phyloP scores from a whole-genome alignment of 371 early-diverging fungal genomes.

The Mucor mucedo region DNA sequence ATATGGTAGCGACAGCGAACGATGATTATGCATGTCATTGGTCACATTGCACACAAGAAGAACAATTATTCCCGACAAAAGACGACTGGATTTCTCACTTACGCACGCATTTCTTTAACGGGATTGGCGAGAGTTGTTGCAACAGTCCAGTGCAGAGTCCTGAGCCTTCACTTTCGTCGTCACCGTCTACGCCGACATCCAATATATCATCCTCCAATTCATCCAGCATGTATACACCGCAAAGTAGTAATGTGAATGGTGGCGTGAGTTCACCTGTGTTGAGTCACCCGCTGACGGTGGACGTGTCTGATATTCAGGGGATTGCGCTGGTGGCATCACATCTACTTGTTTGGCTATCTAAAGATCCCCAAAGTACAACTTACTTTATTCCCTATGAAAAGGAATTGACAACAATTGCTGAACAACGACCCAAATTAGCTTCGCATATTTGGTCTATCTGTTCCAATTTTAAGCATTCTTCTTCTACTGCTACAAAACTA shows the following conservation, averaged over 20 bases:
- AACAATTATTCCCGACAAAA: slow-evolving; percentile 12
- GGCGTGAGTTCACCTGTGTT: not conserved
- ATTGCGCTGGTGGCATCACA: slow-evolving; percentile 72
- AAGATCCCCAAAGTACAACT: slow-evolving; percentile 55
- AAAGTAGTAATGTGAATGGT: too few species aligned
- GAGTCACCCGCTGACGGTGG: slow-evolving; percentile 1
- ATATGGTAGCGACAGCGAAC: slow-evolving; percentile 29
- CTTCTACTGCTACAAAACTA: not conserved
- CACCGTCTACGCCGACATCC: slow-evolving; percentile 32
- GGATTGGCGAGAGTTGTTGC: slow-evolving; percentile 24
- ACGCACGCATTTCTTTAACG: slow-evolving; percentile 24
- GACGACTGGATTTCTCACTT: slow-evolving; percentile 28
- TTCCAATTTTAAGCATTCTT: slow-evolving; percentile 20
- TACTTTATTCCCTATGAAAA: slow-evolving; percentile 69
- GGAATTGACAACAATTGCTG: slow-evolving; percentile 42
- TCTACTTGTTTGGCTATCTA: slow-evolving; percentile 69
- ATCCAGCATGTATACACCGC: not conserved
- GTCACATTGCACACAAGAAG: slow-evolving; percentile 12
- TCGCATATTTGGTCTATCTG: slow-evolving; percentile 33
- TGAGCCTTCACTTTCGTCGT: slow-evolving; percentile 20
- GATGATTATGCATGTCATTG: slow-evolving; percentile 32
- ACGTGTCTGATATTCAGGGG: slow-evolving; percentile 48
- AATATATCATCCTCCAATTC: slow-evolving; percentile 15
- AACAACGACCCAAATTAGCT: slow-evolving; percentile 45
- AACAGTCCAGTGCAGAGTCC: slow-evolving; percentile 24